These are phyloP conservation scores for Tilletia horrida DNA, from an alignment of 1,284 basidiomycete genomes.

Conservation along the genomic window DNA sequence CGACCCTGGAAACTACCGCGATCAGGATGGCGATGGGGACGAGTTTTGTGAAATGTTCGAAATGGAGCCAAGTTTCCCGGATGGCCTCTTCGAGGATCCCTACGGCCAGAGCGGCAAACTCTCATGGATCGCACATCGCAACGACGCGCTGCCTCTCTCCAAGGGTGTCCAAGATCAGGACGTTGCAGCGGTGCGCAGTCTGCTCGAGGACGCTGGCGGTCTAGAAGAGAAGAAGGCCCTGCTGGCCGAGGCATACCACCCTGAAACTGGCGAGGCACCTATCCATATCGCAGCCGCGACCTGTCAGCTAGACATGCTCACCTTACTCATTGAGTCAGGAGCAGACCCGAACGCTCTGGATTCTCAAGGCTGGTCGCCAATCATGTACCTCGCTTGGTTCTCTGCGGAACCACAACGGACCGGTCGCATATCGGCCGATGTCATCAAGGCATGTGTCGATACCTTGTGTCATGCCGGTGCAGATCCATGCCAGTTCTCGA, in stretches of 20 bases:
- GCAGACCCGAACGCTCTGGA: not conserved
- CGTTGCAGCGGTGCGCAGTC: not conserved
- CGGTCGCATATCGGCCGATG: not conserved
- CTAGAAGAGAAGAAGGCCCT: not conserved
- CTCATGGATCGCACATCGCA: not conserved
- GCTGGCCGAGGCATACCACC: not conserved
- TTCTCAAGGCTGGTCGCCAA: not conserved
- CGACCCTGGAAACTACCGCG: not conserved
- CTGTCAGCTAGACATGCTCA: not conserved
- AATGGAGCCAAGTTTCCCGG: not conserved
- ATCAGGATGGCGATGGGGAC: not conserved
- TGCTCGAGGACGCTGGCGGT: not conserved
- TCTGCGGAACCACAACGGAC: not conserved
- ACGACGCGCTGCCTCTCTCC: not conserved
- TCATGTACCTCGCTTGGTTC: conserved; percentile 12
- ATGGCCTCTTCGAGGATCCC: not conserved
- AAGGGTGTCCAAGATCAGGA: not conserved
- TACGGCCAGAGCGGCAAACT: not conserved
- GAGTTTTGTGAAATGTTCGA: too few species aligned
- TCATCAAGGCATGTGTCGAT: not conserved
- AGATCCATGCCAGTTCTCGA: not conserved
- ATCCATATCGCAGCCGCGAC: conserved; percentile 7
- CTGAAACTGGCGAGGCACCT: not conserved
- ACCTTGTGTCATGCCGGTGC: not conserved
- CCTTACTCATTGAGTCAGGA: not conserved